Percentiles rank a stretch among this genome's conserved stretches.
Evolutionary conservation across 805 yeast genomes (phyloP).

Genomic region (Ogataea parapolymorpha): DNA sequence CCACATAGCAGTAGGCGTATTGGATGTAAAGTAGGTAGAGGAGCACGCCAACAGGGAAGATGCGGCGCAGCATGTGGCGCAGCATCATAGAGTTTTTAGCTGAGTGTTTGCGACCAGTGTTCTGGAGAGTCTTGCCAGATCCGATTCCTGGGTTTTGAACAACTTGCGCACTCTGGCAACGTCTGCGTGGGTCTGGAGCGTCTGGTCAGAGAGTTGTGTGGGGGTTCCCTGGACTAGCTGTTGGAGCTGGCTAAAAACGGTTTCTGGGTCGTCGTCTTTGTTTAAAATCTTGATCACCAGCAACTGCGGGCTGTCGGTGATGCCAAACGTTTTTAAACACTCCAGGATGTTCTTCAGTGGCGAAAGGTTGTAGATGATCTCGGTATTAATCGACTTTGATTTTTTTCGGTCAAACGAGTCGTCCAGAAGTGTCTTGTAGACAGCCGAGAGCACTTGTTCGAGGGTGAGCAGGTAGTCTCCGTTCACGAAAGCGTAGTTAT

Average conservation of each 20-base stretch:
- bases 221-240: constrained; percentile 34
- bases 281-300: constrained; percentile 50
- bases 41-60: constrained; percentile 16
- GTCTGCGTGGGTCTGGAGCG: constrained; percentile 32
- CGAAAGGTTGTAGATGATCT: constrained; percentile 63
- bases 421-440: constrained; percentile 60
- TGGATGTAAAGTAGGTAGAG: constrained; percentile 27
- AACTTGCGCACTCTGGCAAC: constrained; percentile 25
- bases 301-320: constrained; percentile 45
- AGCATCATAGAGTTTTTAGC: constrained; percentile 26
- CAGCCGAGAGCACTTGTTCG: constrained; percentile 60
- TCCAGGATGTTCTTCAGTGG: constrained; percentile 72
- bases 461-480: constrained; percentile 53
- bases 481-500: constrained; percentile 65
- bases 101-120: constrained; percentile 28
- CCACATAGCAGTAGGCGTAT: constrained; percentile 28
- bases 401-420: constrained; percentile 43
- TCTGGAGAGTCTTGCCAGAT: constrained; percentile 22
- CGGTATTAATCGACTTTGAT: constrained; percentile 69
- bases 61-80: not conserved
- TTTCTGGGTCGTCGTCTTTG: constrained; percentile 18
- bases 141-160: constrained; percentile 25
- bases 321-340: constrained; percentile 67
- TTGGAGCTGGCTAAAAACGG: constrained; percentile 17
- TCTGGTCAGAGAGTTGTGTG: constrained; percentile 33